Percentiles rank a stretch among this genome's conserved stretches.
Conservation (phyloP, 305 asterid genomes). For the Fraxinus floribunda region DNA sequence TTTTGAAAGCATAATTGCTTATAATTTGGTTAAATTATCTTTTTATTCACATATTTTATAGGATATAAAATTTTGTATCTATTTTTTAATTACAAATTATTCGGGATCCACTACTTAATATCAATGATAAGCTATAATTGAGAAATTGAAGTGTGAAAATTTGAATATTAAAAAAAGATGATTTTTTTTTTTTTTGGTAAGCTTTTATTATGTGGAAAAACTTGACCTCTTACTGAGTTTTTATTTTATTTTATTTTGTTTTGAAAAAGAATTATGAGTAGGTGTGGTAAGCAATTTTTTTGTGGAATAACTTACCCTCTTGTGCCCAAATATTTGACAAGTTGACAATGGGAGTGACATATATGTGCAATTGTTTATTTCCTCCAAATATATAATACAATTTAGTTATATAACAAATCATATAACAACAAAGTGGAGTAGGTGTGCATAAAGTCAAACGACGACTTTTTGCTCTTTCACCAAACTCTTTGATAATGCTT, state of each 20-base stretch:
- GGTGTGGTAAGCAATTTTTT: neutral
- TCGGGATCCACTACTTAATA: neutral
- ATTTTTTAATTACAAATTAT: no score
- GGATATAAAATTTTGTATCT: neutral
- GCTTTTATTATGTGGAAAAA: neutral
- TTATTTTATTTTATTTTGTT: no score
- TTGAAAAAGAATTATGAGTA: neutral
- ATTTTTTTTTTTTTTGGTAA: no score
- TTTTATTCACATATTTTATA: no score
- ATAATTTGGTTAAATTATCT: no score
- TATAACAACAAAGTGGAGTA: neutral
- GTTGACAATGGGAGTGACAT: neutral
- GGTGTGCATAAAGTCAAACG: slow-evolving; percentile 17
- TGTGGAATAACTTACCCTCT: neutral
- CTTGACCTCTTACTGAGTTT: neutral
- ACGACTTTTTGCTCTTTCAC: neutral
- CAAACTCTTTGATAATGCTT: neutral
- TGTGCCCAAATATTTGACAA: neutral
- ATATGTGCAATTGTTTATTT: neutral
- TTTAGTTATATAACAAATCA: neutral
- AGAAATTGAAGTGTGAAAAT: neutral
- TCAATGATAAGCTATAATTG: no score
- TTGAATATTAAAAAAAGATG: neutral
- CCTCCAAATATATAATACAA: neutral
- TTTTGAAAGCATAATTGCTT: neutral